A percentile compares a stretch with the other conserved stretches of the same genome.
Conservation (phyloP, 148 eudicot genomes). For the Chenopodium quinoa region DNA sequence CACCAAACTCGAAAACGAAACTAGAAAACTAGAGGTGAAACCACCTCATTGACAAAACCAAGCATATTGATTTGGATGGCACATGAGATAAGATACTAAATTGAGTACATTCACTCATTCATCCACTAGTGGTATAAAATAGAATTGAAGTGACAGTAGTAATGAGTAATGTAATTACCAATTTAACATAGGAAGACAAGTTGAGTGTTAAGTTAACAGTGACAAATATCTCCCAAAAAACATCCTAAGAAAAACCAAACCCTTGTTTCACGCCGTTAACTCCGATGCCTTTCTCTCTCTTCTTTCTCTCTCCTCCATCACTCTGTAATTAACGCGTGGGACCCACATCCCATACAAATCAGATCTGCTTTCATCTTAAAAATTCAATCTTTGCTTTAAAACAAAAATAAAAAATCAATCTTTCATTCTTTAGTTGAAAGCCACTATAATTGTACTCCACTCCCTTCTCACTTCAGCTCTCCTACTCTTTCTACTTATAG, state of each 20-base stretch:
- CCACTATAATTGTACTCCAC: background rate
- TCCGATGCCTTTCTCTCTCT: slow-evolving; percentile 13
- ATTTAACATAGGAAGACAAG: too few species aligned
- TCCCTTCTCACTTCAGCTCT: background rate
- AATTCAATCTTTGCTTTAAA: background rate
- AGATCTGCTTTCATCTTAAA: background rate
- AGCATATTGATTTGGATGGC: too few species aligned
- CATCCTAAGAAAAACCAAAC: background rate
- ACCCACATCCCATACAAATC: background rate
- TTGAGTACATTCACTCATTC: too few species aligned
- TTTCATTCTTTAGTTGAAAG: too few species aligned
- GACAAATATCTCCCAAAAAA: background rate
- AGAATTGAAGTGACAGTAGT: background rate
- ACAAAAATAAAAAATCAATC: too few species aligned
- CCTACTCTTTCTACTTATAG: background rate
- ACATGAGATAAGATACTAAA: too few species aligned
- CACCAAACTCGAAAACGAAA: too few species aligned
- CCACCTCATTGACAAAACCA: too few species aligned
- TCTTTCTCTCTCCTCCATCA: background rate
- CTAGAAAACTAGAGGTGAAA: too few species aligned
- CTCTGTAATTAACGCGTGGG: background rate
- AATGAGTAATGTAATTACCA: too few species aligned
- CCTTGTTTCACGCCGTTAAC: slow-evolving; percentile 19
- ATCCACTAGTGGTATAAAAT: too few species aligned
- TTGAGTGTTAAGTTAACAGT: too few species aligned